phyloP scores from a whole-genome alignment of 768 basidiomycete genomes.

The Lyophyllum atratum region DNA sequence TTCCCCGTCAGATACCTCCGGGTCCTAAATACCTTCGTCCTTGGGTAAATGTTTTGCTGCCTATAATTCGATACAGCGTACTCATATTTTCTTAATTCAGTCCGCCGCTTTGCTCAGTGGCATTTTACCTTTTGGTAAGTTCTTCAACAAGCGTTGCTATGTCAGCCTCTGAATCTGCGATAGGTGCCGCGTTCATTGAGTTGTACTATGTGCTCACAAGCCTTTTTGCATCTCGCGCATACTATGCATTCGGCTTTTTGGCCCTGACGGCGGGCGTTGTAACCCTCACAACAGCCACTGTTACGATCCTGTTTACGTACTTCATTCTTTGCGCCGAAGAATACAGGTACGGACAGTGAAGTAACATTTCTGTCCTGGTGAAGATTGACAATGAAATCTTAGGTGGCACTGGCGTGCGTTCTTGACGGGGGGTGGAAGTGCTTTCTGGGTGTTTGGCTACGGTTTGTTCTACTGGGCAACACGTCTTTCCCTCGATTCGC shows the following conservation, averaged over 20 bases:
- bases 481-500: constrained; percentile 80
- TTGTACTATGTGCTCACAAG: constrained; percentile 90
- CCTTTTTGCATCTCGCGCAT: constrained; percentile 88
- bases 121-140: constrained; percentile 84
- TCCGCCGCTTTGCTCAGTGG: constrained; percentile 82
- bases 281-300: constrained; percentile 85
- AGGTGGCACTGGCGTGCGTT: constrained; percentile 99
- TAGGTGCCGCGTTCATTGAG: constrained; percentile 94
- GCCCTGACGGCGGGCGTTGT: constrained; percentile 85
- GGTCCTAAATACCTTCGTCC: constrained; percentile 80
- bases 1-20: constrained; percentile 95
- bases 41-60: constrained; percentile 52
- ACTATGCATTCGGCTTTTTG: constrained; percentile 96
- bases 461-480: constrained; percentile 89
- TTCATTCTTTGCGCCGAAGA: constrained; percentile 94
- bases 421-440: constrained; percentile 87
- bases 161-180: constrained; percentile 3
- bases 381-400: constrained; percentile 4
- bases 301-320: constrained; percentile 87
- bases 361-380: neutral
- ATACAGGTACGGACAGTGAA: constrained; percentile 60
- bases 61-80: constrained; percentile 4
- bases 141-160: neutral
- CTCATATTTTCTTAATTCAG: constrained; percentile 32
- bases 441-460: constrained; percentile 89